Evolutionary conservation across 805 yeast species (phyloP), one percentile per base, ranked within the genome.

Genomic region (Scheffersomyces coipomensis): DNA sequence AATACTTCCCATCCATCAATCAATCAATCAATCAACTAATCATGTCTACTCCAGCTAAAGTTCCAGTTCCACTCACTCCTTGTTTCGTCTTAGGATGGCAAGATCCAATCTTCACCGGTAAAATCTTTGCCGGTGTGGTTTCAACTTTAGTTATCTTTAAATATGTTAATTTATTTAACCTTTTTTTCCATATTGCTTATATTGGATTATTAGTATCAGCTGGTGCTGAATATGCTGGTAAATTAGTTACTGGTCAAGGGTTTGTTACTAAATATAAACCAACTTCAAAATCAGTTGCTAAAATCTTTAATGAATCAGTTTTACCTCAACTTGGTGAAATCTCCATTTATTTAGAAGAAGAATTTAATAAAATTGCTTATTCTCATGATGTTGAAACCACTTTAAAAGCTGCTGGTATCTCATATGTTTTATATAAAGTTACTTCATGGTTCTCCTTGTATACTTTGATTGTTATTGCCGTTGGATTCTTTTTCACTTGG

Each of bases 201-300:
- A 63, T 81, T 45, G 79, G 75, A 19, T 72, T 89, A 46, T 57
- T 67, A 52, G 49, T 37, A 15, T 73, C 45, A 21, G 75, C 91
- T 35, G 93, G 89, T 40, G 85, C 83, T 40, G 97, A 90, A 70
- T 85, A 82, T 56, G 71, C 74, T 41, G 85, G 95, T 45, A 84
- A 84, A 57, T 52, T 79, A 31, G 64, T 84, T 49, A 75, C 86
- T 35, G 96, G 96, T 48, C 71, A 74, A 56, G 97, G 97, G 15
- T 73, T 90, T 46, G 83, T 91, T 44, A 76, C 89, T 45, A 78
- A 81, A 53, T 81, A 85, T 73, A 82, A 76, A 60, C 88, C 93
- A 39, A 68, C 77, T n/a, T 56, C 64, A 34, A 53, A 56, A 41
- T 51, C 71, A 5, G 55, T 51, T 42, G 65, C 75, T 54, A 51